Conservation (phyloP, 2,329 filamentous ascomycete species). For the Beauveria sp. region DNA sequence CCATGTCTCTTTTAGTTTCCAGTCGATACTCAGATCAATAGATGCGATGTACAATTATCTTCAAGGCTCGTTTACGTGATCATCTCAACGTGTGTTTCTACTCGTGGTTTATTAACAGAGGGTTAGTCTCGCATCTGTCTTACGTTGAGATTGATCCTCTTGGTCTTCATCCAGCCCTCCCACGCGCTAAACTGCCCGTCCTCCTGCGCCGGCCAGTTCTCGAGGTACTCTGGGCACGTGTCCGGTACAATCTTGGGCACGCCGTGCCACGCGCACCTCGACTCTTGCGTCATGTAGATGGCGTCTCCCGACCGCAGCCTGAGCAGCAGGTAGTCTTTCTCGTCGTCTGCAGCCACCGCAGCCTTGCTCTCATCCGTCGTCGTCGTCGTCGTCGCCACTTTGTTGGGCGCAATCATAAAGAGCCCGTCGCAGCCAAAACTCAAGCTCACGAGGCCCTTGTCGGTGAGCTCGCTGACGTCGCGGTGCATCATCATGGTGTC, state of each 20-base stretch:
- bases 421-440: conserved; percentile 86
- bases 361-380: conserved; percentile 30
- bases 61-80: not conserved
- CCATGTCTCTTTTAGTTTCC: not conserved
- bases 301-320: conserved; percentile 78
- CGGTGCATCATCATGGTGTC: conserved; percentile 90
- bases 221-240: conserved; percentile 70
- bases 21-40: not conserved
- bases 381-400: conserved; percentile 12
- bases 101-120: not conserved
- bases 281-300: conserved; percentile 77
- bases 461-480: conserved; percentile 81
- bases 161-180: conserved; percentile 81
- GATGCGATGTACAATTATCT: not conserved
- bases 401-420: conserved; percentile 71
- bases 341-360: conserved; percentile 16
- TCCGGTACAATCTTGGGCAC: conserved; percentile 76
- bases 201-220: conserved; percentile 61
- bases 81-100: not conserved
- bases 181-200: conserved; percentile 55
- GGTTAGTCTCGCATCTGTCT: conserved; percentile 67
- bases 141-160: conserved; percentile 88
- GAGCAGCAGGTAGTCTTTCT: conserved; percentile 49
- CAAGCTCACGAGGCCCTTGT: conserved; percentile 72
- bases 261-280: conserved; percentile 89